Conservation (phyloP, 495 filamentous ascomycete species). For the Aspergillus campestris region DNA sequence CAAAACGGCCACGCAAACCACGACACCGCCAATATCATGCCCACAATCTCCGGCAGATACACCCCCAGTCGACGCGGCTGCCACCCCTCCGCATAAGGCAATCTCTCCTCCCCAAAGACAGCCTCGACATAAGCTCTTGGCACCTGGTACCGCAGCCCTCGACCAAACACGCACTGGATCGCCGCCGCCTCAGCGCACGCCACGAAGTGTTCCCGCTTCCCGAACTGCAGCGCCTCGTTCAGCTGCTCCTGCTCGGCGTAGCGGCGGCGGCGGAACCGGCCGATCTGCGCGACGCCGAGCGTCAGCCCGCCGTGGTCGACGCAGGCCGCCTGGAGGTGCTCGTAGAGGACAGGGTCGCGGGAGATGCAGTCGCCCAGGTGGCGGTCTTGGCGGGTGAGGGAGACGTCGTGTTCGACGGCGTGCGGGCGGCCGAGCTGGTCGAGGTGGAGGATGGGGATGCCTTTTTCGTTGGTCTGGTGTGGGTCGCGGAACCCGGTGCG, state of each 20-base stretch:
- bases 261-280: constrained; percentile 5
- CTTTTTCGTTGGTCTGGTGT: constrained; percentile 2
- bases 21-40: constrained; percentile 4
- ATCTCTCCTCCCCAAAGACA: constrained; percentile 10
- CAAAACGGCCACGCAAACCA: constrained; percentile 6
- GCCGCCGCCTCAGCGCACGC: constrained; percentile 8
- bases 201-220: constrained; percentile 1
- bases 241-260: constrained; percentile 3
- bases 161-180: constrained; percentile 6
- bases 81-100: constrained; percentile 14
- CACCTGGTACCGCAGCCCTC: constrained; percentile 1
- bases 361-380: constrained; percentile 7
- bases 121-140: constrained; percentile 9
- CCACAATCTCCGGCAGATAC: constrained; percentile 2
- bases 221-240: constrained; percentile 1
- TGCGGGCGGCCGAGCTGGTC: constrained; percentile 10
- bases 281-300: constrained; percentile 2
- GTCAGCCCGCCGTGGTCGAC: not conserved
- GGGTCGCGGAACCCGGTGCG: constrained; percentile 8
- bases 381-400: constrained; percentile 11
- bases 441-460: constrained; percentile 6
- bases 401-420: constrained; percentile 13
- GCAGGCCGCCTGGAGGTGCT: not conserved
- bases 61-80: constrained; percentile 5
- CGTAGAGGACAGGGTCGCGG: constrained; percentile 5